Evolutionary conservation across 352 stramenopile species (phyloP), one percentile per base, ranked within the genome.

Genomic region (Globisporangium rhizosaccharum): DNA sequence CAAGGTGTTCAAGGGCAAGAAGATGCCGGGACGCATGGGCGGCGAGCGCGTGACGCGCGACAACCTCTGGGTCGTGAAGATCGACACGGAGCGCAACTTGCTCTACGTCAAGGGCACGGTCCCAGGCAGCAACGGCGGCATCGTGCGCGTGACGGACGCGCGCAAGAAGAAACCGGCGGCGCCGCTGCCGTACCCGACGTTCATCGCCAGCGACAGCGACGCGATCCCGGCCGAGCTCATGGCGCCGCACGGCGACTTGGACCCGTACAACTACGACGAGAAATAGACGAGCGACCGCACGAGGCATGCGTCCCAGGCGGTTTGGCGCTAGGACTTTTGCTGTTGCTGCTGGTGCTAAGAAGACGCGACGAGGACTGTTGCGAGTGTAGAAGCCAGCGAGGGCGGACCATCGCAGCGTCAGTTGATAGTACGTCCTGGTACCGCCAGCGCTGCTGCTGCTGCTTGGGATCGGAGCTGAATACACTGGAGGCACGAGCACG

Each of bases 1-100:
- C 58, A 93, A 96, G 65, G 97, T 99, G 10, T 99, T 98, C 67
- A 99, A 99, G 78, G 97, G 97, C 45, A 99, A 99, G 84, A 99
- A 99, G 75, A 99, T 99, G 97, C 86, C 98, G 37, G 98, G 97
- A 11, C 89, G 93, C 18, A 98, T 99, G 91, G 97, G 97, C 57
- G 83, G 79, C 48, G 90, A 96, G 46, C 83, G 85, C 56, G 88
- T 98, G 17, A 99, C 97, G 26, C 88, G 96, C 39, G 96, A 99
- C 79, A 99, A 99, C 73, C 75, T 99, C 3, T 93, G 85, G 82
- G 78, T 96, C 52, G 76, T 87, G 57, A 95, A 96, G 80, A 85
- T 97, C 59, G 95, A 98, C 73, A 75, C 88, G 30, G 71, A 94
- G 65, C 86, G 92, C 67, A 96, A 98, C 68, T 74, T 98, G 54